Conservation (phyloP, 805 yeast species). For the Ogataea ganodermae region DNA sequence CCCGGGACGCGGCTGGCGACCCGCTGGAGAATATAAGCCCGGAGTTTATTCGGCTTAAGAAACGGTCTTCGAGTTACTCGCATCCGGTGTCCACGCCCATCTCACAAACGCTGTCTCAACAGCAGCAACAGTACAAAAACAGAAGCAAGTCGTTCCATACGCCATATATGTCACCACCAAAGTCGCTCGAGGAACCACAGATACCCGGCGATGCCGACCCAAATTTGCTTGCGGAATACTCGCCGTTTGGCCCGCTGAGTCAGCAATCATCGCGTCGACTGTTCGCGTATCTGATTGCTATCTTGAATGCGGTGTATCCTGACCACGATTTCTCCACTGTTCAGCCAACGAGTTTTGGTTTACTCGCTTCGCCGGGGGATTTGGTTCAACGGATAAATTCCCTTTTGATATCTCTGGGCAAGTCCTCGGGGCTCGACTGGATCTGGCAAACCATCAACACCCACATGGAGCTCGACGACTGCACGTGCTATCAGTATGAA, state of each 20-base stretch:
- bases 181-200: constrained; percentile 18
- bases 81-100: constrained; percentile 26
- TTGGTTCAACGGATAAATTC: constrained; percentile 73
- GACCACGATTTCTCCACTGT: constrained; percentile 91
- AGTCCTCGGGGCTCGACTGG: constrained; percentile 55
- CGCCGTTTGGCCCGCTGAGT: constrained; percentile 92
- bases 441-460: constrained; percentile 87
- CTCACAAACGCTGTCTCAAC: constrained; percentile 10
- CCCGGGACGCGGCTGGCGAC: constrained; percentile 7
- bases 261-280: constrained; percentile 84
- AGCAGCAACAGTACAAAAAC: constrained; percentile 19
- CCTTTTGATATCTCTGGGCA: constrained; percentile 67
- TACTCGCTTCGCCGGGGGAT: constrained; percentile 50
- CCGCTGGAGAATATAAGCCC: constrained; percentile 25
- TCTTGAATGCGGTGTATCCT: constrained; percentile 88
- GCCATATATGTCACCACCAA: constrained; percentile 30
- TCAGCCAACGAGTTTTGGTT: constrained; percentile 73
- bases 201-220: constrained; percentile 7
- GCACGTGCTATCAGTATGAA: constrained; percentile 64
- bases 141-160: constrained; percentile 35
- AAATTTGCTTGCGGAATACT: constrained; percentile 14
- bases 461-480: constrained; percentile 72
- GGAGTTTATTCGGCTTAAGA: constrained; percentile 34
- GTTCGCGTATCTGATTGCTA: constrained; percentile 88
- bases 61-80: constrained; percentile 36